Evolutionary conservation across 805 yeast genomes (phyloP).

Genomic region (Scheffersomyces stipitis): DNA sequence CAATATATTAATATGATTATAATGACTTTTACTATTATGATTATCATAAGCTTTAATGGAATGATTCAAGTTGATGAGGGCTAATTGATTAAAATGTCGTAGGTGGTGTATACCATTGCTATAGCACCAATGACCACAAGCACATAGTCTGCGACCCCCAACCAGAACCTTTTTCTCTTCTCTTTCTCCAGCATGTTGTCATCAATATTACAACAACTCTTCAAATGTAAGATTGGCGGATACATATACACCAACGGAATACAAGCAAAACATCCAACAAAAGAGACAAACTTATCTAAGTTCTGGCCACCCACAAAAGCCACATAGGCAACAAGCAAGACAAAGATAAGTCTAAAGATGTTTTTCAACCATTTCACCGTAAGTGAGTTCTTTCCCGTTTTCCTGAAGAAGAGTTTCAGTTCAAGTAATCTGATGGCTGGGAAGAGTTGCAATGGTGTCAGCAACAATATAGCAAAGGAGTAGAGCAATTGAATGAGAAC

Average conservation of each 20-base stretch:
- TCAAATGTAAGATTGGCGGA: constrained; percentile 74
- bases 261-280: constrained; percentile 83
- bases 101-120: constrained; percentile 69
- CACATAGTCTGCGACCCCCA: constrained; percentile 46
- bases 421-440: constrained; percentile 79
- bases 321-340: constrained; percentile 51
- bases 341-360: constrained; percentile 52
- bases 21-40: too few species aligned
- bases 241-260: constrained; percentile 84
- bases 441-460: constrained; percentile 78
- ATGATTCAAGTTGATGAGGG: background rate
- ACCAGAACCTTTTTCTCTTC: constrained; percentile 30
- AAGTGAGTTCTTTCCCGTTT: constrained; percentile 58
- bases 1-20: too few species aligned
- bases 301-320: constrained; percentile 70
- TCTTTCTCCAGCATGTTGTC: constrained; percentile 14
- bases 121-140: constrained; percentile 56
- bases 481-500: constrained; percentile 68
- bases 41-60: too few species aligned
- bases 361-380: constrained; percentile 69
- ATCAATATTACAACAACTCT: constrained; percentile 41
- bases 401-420: constrained; percentile 48
- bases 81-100: constrained; percentile 43
- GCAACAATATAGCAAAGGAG: constrained; percentile 69
- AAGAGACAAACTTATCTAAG: constrained; percentile 71